phyloP scores from a whole-genome alignment of 78 protist genomes.

The Dictyostelium firmibasis region DNA sequence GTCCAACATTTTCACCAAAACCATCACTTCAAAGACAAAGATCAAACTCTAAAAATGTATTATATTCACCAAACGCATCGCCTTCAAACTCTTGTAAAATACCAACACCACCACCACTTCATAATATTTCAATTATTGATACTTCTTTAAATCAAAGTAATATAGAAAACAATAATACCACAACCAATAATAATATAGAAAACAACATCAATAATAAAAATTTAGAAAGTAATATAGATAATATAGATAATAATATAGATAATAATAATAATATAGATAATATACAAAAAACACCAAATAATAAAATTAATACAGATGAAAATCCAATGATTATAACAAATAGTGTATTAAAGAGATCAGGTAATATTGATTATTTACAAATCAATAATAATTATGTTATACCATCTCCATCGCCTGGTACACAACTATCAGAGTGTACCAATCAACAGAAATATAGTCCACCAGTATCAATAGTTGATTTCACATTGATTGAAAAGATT shows the following conservation, averaged over 20 bases:
- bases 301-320: background rate
- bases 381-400: slow-evolving; percentile 54
- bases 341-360: background rate
- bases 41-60: slow-evolving; percentile 30
- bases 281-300: background rate
- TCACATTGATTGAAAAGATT: slow-evolving; percentile 60
- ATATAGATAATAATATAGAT: background rate
- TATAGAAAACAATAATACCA: background rate
- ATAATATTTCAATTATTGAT: background rate
- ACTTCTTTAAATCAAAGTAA: background rate
- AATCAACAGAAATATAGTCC: background rate
- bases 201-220: background rate
- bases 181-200: background rate
- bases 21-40: background rate
- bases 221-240: background rate
- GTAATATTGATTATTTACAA: slow-evolving; percentile 26
- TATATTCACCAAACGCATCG: slow-evolving; percentile 29
- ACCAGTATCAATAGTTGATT: slow-evolving; percentile 68
- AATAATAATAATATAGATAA: background rate
- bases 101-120: background rate
- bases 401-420: slow-evolving; percentile 88
- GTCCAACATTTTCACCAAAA: slow-evolving; percentile 11
- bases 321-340: background rate
- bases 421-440: background rate
- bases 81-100: slow-evolving; percentile 22